Conservation (phyloP, 2,329 filamentous ascomycete species). For the Teratosphaeria pseudoeucalypti region DNA sequence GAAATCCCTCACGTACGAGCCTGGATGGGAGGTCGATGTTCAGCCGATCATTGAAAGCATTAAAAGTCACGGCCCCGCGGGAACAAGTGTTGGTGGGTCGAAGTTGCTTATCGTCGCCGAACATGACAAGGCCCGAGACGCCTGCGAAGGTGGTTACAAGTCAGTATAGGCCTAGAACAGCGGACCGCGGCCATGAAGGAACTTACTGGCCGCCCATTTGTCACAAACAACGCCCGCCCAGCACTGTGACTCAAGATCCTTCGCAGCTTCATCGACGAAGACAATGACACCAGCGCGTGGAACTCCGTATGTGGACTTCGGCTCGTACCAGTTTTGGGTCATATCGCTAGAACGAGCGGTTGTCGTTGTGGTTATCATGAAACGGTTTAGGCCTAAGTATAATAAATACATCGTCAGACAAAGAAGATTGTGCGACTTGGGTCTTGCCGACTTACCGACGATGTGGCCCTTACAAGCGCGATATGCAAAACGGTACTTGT, state of each 20-base stretch:
- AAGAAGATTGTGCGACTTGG: neutral
- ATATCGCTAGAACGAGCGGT: conserved; percentile 6
- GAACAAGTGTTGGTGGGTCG: conserved; percentile 8
- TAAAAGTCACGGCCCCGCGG: conserved; percentile 5
- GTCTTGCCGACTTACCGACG: neutral
- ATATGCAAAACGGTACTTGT: conserved; percentile 2
- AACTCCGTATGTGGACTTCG: neutral
- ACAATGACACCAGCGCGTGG: conserved; percentile 3
- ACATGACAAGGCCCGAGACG: neutral
- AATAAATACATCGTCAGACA: neutral
- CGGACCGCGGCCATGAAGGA: neutral
- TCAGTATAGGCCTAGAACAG: neutral
- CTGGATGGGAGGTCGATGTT: conserved; percentile 7
- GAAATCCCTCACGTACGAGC: conserved; percentile 6
- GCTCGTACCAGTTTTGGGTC: neutral
- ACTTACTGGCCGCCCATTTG: conserved; percentile 3
- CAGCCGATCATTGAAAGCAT: conserved; percentile 7
- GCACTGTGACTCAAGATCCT: conserved; percentile 9
- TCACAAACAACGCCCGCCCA: conserved; percentile 9
- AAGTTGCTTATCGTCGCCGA: conserved; percentile 5
- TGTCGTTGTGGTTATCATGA: conserved; percentile 9
- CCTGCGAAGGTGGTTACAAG: neutral
- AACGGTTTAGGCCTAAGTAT: conserved; percentile 1
- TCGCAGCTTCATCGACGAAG: conserved; percentile 11
- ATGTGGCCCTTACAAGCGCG: conserved; percentile 7